Base-by-base conservation (phyloP, 495 filamentous ascomycete species). In the Neurospora sp. region DNA sequence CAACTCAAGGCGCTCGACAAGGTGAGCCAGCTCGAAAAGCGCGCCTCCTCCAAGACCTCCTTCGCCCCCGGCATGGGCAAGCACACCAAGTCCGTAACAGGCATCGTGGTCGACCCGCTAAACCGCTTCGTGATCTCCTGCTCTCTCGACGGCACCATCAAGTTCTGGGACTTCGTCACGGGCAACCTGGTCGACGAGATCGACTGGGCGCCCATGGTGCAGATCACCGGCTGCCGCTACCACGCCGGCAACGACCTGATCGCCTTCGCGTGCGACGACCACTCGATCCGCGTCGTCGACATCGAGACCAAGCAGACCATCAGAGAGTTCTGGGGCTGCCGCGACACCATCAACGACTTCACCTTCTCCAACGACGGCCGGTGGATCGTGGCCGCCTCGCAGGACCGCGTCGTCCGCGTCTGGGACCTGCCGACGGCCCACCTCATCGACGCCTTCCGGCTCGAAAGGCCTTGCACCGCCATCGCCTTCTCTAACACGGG, bases 371-470 rank as follows among this genome's bases (percentile, higher is more conserved):
- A 91, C 75, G 94, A 98, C 81, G 96, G 94, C 35, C 87, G 94
- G 46, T 98, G 96, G 96, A 91, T 99, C 75, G 86, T 98, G 72
- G 93, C 94, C 20, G 92, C 94, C 12, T 93, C 92, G 6, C 90
- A 92, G 80, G 94, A 98, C 81, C 90, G 89, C 14, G 83, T 92
- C 54, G 84, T 99, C 42, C 89, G 96, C 69, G 88, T 98, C 3
- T 99, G 96, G 95, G 96, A 99, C 83, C 83, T 99, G 37, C 94
- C 96, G 12, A 98, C 96, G 0, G 93, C 93, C 5, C 96, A 98
- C 83, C 86, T 98, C 14, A 94, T 98, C 77, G 96, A 98, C 79
- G 91, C 92, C 5, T 91, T 98, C 80, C 88, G 89, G 69, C 85
- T 94, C 7, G 88, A 88, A 37, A 91, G 85, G 54, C 89, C 90